Base-by-base conservation (phyloP, 176 grass and related monocot genomes). In the Phyllostachys edulis region DNA sequence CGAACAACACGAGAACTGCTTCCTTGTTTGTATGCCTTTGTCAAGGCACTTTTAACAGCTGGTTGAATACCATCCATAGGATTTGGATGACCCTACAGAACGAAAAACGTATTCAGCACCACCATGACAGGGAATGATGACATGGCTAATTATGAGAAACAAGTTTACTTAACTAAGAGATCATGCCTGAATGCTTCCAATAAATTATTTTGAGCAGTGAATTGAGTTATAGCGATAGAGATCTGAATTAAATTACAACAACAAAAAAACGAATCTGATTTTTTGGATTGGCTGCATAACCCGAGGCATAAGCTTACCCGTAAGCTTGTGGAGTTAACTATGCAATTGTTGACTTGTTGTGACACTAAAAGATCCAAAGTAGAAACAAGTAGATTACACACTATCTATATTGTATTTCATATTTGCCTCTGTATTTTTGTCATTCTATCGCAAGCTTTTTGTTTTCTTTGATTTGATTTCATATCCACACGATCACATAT, bases 1-100 rank as follows among this genome's bases (percentile, higher is more conserved):
- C 93, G 76, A 76, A 96, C 79, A 73, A 94, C 88, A 81, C 93
- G 91, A 67, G 80, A 94, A 80, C 65, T 89, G 68, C 97, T 99
- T 59, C 90, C 93, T 86, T 96, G 91, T 86, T 99, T 99, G 84
- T 99, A 96, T 72, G 97, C 93, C 70, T 86, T 96, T 44, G 97
- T 99, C 76, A 99, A 80, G 40, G 97, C 97, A 55, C 93, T 87
- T 88, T 99, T 99, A 67, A 99, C 93, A 67, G 93, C 88, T 63
- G 97, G 85, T 80, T 87, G 93, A 84, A 96, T 92, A 79, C 87
- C 91, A 83, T 99, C 97, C 93, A 96, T 92, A 75, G 93, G 93
- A 94, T 89, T 96, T 76, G 84, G 84, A 82, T 90, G 85, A 36
- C 90, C 93, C 97, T 99, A 55, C 65, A 84, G 21, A 52, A 77